phyloP scores from a whole-genome alignment of 495 filamentous ascomycete species.

The Hyaloscypha bicolor region DNA sequence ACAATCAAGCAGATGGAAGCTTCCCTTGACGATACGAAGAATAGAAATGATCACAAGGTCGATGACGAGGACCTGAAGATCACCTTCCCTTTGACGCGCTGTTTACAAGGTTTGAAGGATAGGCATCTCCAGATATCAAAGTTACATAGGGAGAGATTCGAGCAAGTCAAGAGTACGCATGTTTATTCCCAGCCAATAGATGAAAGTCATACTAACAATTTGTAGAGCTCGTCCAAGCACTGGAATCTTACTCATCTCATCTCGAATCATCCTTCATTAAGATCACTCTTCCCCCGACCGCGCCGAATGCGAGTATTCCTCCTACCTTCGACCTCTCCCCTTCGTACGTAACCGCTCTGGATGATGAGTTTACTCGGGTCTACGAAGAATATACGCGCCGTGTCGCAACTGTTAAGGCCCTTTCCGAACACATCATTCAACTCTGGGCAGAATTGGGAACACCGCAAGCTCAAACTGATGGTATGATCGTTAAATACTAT shows the following conservation, averaged over 20 bases:
- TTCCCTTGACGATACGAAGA: slow-evolving; percentile 76
- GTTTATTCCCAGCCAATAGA: slow-evolving; percentile 14
- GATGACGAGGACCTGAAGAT: slow-evolving; percentile 70
- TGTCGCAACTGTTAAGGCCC: slow-evolving; percentile 68
- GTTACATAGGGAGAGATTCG: slow-evolving; percentile 84
- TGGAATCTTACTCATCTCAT: slow-evolving; percentile 93
- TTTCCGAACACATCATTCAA: slow-evolving; percentile 84
- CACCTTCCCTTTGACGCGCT: slow-evolving; percentile 77
- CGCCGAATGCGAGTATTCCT: slow-evolving; percentile 71
- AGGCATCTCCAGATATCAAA: slow-evolving; percentile 79
- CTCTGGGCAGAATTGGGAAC: slow-evolving; percentile 95
- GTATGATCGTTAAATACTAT: slow-evolving; percentile 81
- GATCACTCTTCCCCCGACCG: slow-evolving; percentile 78
- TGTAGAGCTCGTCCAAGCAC: slow-evolving; percentile 85
- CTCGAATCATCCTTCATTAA: slow-evolving; percentile 84
- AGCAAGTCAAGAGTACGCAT: slow-evolving; percentile 86
- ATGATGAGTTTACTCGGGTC: slow-evolving; percentile 87
- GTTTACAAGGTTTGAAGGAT: slow-evolving; percentile 78
- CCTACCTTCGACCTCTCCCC: slow-evolving; percentile 86
- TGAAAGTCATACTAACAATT: slow-evolving; percentile 14
- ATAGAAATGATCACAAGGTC: slow-evolving; percentile 59
- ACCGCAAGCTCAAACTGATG: slow-evolving; percentile 90
- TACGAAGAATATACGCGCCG: slow-evolving; percentile 93
- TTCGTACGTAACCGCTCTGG: slow-evolving; percentile 81
- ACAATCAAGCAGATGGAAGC: slow-evolving; percentile 90